phyloP scores from a whole-genome alignment of 495 filamentous ascomycete genomes.

The Trichoderma erinaceum region DNA sequence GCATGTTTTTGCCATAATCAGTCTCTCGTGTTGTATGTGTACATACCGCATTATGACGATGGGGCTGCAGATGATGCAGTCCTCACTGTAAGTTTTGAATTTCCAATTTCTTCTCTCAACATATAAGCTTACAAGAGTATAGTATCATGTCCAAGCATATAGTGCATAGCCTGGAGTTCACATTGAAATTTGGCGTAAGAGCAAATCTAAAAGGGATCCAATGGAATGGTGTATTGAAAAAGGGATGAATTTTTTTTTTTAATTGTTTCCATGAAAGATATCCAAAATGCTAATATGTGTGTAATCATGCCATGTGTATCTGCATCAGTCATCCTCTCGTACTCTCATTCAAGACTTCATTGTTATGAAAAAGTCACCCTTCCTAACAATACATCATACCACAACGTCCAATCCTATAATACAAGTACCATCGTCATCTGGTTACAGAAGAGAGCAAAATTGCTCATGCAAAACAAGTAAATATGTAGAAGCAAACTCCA shows the following conservation, averaged over 20 bases:
- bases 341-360: constrained; percentile 4
- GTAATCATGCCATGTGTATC: constrained; percentile 13
- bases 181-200: background rate
- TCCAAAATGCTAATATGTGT: background rate
- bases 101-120: background rate
- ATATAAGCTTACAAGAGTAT: constrained; percentile 14
- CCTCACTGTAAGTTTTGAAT: constrained; percentile 56
- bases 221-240: background rate
- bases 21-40: constrained; percentile 89
- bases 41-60: constrained; percentile 64
- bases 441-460: background rate
- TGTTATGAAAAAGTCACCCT: background rate
- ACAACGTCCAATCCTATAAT: background rate
- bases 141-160: constrained; percentile 23
- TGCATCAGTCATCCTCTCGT: constrained; percentile 10
- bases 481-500: background rate
- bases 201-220: too few species aligned
- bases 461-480: background rate
- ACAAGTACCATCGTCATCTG: background rate
- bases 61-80: constrained; percentile 64
- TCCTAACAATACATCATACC: background rate
- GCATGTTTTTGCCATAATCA: constrained; percentile 76
- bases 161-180: constrained; percentile 13
- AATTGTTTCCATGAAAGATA: background rate
- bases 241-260: background rate